Percentiles rank a stretch among this genome's conserved stretches.
phyloP scores from a whole-genome alignment of 148 eudicot species.

The Silene conica region DNA sequence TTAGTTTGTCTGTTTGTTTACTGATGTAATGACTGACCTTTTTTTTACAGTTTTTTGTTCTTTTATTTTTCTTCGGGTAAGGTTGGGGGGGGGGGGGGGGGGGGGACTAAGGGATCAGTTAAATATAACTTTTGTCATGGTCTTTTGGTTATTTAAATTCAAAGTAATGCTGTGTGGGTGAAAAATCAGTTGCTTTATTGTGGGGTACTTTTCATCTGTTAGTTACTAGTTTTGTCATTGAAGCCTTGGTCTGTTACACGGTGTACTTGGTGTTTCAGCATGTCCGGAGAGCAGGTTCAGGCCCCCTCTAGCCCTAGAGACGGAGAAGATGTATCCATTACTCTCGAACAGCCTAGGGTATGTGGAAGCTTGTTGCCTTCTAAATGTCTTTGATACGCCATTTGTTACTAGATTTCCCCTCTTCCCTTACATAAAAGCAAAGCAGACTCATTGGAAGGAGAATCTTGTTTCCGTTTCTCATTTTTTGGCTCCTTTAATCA shows the following conservation, averaged over 20 bases:
- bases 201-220: too few species aligned
- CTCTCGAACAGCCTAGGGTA: conserved; percentile 76
- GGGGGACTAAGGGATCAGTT: too few species aligned
- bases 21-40: too few species aligned
- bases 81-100: too few species aligned
- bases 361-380: conserved; percentile 3
- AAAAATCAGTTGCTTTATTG: too few species aligned
- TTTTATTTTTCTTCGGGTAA: too few species aligned
- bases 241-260: conserved; percentile 20
- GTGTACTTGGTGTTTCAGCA: conserved; percentile 43
- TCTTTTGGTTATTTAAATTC: too few species aligned
- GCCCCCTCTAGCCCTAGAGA: conserved; percentile 90
- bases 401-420: neutral
- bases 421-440: neutral
- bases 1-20: too few species aligned
- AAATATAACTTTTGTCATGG: too few species aligned
- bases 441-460: neutral
- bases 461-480: neutral
- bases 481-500: neutral
- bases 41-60: too few species aligned
- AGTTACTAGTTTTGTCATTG: neutral
- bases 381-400: neutral
- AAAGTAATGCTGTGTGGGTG: too few species aligned
- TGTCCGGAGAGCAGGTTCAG: conserved; percentile 83
- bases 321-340: conserved; percentile 69